Base-by-base conservation (phyloP, 2,329 filamentous ascomycete species). In the Pseudomassariella vexata region DNA sequence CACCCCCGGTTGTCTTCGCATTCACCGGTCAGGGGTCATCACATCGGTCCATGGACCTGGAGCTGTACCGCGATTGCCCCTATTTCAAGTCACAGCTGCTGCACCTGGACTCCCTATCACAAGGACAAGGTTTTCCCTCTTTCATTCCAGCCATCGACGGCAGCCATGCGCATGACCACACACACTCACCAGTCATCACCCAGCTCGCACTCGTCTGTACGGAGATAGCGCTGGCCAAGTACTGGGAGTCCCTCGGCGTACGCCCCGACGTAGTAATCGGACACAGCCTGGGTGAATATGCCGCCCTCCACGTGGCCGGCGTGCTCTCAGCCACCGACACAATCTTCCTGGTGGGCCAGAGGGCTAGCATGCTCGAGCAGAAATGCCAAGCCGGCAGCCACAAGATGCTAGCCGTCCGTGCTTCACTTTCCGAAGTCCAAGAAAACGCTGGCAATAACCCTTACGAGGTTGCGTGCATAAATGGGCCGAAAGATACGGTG, bases 401-500 rank as follows among this genome's bases (percentile, higher is more conserved):
- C 47, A 63, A 60, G 14, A 82, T 82, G 78, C 53, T 82, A 17
- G 73, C 74, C 10, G 70, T 81, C 0, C 52, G 54, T n/a, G 60
- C 51, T 2, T 49, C 57, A 1, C 36, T 52, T 3, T 60, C 66
- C 21, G 55, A 68, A n/a, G 18, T 27, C 12, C 21, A 19, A 2
- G 24, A 17, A 4, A 19, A 12, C 18, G 19, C 26, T 11, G 18
- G 23, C 9, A 16, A 6, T 6, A 19, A 12, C 19, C 56, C 35
- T 1, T 54, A 60, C 30, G 55, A 60, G 32, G 22, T 57, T 3
- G 70, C 80, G 1, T 86, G 82, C 55, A 66, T 81, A 49, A 86
- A 86, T 48, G 70, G 72, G 0, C 72, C 71, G 0, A 60, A 68
- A 31, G 74, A 79, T 45, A 80, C 70, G 17, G 79, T 82, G 4